Evolutionary conservation across 106 monocot species (phyloP).

Genomic region (Apostasia ramifera): DNA sequence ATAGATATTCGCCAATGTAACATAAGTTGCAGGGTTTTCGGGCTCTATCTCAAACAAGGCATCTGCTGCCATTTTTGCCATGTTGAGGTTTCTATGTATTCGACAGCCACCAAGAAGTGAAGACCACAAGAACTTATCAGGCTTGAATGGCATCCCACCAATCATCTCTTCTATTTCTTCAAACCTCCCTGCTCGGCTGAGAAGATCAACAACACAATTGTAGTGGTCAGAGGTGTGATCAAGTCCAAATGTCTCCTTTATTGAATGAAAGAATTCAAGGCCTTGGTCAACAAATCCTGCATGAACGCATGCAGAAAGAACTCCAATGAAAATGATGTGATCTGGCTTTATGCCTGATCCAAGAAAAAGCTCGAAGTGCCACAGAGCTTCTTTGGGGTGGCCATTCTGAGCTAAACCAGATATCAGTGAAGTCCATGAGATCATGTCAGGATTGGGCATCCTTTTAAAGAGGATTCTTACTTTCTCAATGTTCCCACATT

Average conservation of each 20-base stretch:
- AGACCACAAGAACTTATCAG: slow-evolving; percentile 26
- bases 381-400: slow-evolving; percentile 11
- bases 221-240: slow-evolving; percentile 15
- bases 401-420: slow-evolving; percentile 23
- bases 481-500: slow-evolving; percentile 23
- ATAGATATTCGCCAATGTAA: slow-evolving; percentile 21
- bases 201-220: slow-evolving; percentile 20
- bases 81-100: slow-evolving; percentile 15
- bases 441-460: slow-evolving; percentile 12
- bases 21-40: slow-evolving; percentile 24
- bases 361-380: slow-evolving; percentile 10
- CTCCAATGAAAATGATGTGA: slow-evolving; percentile 12
- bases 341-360: slow-evolving; percentile 17
- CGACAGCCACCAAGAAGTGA: slow-evolving; percentile 21
- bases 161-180: slow-evolving; percentile 19
- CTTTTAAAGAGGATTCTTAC: slow-evolving; percentile 5
- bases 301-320: slow-evolving; percentile 15
- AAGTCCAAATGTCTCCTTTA: slow-evolving; percentile 10
- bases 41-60: slow-evolving; percentile 20
- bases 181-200: slow-evolving; percentile 20
- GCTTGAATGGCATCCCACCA: slow-evolving; percentile 20
- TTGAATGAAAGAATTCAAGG: slow-evolving; percentile 17
- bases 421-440: slow-evolving; percentile 17
- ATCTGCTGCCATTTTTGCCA: slow-evolving; percentile 16
- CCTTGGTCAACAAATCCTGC: slow-evolving; percentile 17